Conservation (phyloP, 2,329 filamentous ascomycete species). For the Fusarium sp. region DNA sequence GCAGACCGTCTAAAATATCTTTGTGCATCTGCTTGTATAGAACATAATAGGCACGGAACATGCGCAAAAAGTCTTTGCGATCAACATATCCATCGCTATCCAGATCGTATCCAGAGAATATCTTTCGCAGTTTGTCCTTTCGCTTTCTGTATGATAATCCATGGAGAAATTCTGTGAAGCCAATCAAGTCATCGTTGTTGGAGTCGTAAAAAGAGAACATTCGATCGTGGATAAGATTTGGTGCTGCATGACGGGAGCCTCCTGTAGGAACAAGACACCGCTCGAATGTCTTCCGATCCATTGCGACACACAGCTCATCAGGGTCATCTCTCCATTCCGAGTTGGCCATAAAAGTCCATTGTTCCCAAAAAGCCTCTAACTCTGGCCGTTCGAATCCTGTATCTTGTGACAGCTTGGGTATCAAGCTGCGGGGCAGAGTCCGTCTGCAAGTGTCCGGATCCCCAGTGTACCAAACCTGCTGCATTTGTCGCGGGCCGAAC, state of each 20-base stretch:
- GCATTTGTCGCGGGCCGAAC: constrained; percentile 80
- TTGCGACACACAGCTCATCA: constrained; percentile 78
- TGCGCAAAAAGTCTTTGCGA: constrained; percentile 85
- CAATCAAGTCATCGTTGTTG: constrained; percentile 87
- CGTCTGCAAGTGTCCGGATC: constrained; percentile 77
- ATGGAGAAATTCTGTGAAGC: constrained; percentile 89
- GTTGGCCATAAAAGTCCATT: constrained; percentile 93
- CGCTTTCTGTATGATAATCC: constrained; percentile 76
- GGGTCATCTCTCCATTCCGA: constrained; percentile 85
- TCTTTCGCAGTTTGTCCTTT: constrained; percentile 73
- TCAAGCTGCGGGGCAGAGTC: constrained; percentile 71
- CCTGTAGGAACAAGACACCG: constrained; percentile 88
- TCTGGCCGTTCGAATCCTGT: constrained; percentile 86
- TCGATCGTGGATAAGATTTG: constrained; percentile 92
- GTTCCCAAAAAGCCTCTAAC: constrained; percentile 93
- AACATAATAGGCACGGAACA: constrained; percentile 92
- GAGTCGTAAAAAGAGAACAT: constrained; percentile 98
- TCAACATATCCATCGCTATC: constrained; percentile 87
- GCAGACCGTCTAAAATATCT: constrained; percentile 80
- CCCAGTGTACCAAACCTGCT: constrained; percentile 87
- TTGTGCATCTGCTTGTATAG: constrained; percentile 89
- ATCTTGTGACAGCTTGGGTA: constrained; percentile 72
- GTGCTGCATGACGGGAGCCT: constrained; percentile 76
- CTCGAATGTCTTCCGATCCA: constrained; percentile 93
- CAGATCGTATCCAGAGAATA: constrained; percentile 91